Percentiles rank a stretch among this genome's conserved stretches.
phyloP scores from a whole-genome alignment of 371 early-diverging fungal genomes.

The Mortierella sp. region DNA sequence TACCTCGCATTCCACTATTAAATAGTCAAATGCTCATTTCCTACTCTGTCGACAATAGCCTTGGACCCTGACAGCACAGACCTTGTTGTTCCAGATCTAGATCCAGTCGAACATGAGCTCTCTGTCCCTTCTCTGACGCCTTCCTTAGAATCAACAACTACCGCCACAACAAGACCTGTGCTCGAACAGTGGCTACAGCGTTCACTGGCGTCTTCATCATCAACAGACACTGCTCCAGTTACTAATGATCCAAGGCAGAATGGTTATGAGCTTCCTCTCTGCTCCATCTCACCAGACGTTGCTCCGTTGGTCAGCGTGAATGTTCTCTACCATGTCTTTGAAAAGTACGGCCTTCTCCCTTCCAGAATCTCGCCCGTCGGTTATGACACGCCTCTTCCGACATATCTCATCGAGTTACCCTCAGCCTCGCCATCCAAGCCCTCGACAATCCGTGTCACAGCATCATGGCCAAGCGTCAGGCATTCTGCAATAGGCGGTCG shows the following conservation, averaged over 20 bases:
- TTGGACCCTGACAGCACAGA: conserved; percentile 7
- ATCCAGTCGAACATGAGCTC: neutral
- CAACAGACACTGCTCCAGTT: neutral
- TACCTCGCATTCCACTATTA: neutral
- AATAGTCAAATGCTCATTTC: neutral
- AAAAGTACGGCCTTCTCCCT: conserved; percentile 10
- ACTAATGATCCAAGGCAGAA: neutral
- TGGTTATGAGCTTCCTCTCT: neutral
- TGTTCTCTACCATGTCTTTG: conserved; percentile 2
- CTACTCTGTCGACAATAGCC: neutral
- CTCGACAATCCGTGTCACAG: conserved; percentile 8
- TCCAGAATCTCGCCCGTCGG: conserved; percentile 4
- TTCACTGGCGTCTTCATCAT: conserved; percentile 3
- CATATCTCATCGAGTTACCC: conserved; percentile 14
- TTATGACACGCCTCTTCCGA: neutral
- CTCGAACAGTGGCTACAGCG: conserved; percentile 20
- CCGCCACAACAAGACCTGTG: neutral
- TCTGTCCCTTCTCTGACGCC: neutral
- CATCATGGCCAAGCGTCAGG: conserved; percentile 17
- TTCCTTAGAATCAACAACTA: neutral
- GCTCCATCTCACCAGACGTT: conserved; percentile 18
- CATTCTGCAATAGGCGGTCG: neutral
- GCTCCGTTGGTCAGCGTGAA: conserved; percentile 12
- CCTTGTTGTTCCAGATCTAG: neutral
- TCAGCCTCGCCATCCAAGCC: neutral